A percentile compares a stretch with the other conserved stretches of the same genome.
These are phyloP conservation scores for Apiotrichum veenhuisii DNA, from an alignment of 1,284 basidiomycete species.

Conservation along the genomic window DNA sequence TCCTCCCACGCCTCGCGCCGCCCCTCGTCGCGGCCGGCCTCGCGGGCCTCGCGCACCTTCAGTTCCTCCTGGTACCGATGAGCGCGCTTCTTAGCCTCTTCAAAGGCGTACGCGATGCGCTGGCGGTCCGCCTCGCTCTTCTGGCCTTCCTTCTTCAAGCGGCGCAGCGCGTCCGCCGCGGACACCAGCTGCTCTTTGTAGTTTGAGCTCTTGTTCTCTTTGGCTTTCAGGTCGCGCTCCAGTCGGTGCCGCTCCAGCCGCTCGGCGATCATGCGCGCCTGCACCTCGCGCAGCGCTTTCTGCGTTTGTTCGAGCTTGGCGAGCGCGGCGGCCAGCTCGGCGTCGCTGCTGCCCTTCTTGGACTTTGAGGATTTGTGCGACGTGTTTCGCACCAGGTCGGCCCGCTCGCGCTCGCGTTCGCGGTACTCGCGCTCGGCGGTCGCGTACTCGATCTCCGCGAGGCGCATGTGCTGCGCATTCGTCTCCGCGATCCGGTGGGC, in stretches of 20 bases:
- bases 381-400: not conserved
- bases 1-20: slow-evolving; percentile 46
- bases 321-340: slow-evolving; percentile 24
- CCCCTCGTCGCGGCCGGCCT: slow-evolving; percentile 42
- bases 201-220: slow-evolving; percentile 1
- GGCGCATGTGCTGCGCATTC: not conserved
- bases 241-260: slow-evolving; percentile 35
- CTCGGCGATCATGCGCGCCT: slow-evolving; percentile 45
- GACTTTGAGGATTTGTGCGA: too few relatives aligned
- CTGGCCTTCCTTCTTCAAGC: slow-evolving; percentile 41
- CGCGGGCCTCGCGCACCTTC: slow-evolving; percentile 40
- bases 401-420: not conserved
- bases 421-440: not conserved
- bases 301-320: slow-evolving; percentile 33
- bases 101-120: slow-evolving; percentile 32
- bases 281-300: slow-evolving; percentile 37
- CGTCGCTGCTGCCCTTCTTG: too few relatives aligned
- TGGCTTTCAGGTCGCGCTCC: slow-evolving; percentile 18
- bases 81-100: slow-evolving; percentile 37
- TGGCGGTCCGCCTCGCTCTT: slow-evolving; percentile 43
- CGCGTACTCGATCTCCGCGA: not conserved
- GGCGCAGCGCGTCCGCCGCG: slow-evolving; percentile 37
- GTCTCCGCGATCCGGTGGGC: not conserved
- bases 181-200: slow-evolving; percentile 40
- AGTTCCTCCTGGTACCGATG: slow-evolving; percentile 43